A percentile compares a stretch with the other conserved stretches of the same genome.
These are phyloP conservation scores for Bipolaris sorokiniana DNA, from an alignment of 2,329 filamentous ascomycete genomes.

Conservation along the genomic window DNA sequence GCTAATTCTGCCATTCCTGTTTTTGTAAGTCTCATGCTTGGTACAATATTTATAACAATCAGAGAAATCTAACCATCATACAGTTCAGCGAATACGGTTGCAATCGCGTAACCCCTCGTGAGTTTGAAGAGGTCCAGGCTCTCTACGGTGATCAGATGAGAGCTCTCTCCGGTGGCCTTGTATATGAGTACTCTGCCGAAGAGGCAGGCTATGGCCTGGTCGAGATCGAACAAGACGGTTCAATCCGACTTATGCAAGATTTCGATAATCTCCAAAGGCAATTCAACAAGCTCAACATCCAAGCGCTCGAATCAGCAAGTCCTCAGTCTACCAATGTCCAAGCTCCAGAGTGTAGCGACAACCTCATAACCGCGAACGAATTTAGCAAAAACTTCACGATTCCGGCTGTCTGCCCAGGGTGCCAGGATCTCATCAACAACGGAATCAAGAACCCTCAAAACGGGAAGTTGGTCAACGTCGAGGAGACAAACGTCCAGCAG, in stretches of 20 bases:
- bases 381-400: conserved; percentile 84
- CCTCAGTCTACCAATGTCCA: conserved; percentile 60
- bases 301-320: conserved; percentile 68
- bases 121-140: conserved; percentile 75
- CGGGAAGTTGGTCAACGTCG: conserved; percentile 64
- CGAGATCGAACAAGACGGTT: conserved; percentile 52
- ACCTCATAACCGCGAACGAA: conserved; percentile 67
- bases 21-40: conserved; percentile 55
- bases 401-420: conserved; percentile 70
- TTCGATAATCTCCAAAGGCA: conserved; percentile 74
- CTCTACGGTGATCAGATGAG: conserved; percentile 77
- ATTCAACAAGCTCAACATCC: conserved; percentile 76
- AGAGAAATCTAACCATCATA: not conserved
- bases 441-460: conserved; percentile 70
- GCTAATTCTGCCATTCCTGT: conserved; percentile 70
- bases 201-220: conserved; percentile 63
- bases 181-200: conserved; percentile 82
- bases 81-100: conserved; percentile 79
- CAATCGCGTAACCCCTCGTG: conserved; percentile 67
- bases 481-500: conserved; percentile 61
- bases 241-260: conserved; percentile 53
- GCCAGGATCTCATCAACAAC: conserved; percentile 75
- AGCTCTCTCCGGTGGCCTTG: conserved; percentile 75
- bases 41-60: not conserved
- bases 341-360: conserved; percentile 68